phyloP scores from a whole-genome alignment of 2,329 filamentous ascomycete genomes.

The Calonectria henricotiae region DNA sequence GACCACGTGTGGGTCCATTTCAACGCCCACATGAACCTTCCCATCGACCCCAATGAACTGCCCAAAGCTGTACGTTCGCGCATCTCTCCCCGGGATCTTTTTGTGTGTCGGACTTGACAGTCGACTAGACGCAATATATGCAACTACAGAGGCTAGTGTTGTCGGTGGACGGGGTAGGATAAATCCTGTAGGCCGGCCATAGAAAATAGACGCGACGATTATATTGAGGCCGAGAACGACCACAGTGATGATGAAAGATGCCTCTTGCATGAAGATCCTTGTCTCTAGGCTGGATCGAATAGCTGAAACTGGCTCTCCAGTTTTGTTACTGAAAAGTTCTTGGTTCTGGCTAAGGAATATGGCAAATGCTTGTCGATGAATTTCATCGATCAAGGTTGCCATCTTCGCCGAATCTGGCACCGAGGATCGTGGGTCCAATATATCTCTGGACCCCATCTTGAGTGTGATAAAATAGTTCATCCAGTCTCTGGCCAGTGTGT shows the following conservation, averaged over 20 bases:
- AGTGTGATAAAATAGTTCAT: conserved; percentile 64
- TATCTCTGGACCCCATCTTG: conserved; percentile 46
- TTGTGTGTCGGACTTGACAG: conserved; percentile 39
- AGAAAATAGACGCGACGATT: conserved; percentile 62
- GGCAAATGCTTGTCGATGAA: conserved; percentile 52
- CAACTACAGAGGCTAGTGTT: conserved; percentile 65
- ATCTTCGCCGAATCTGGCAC: conserved; percentile 46
- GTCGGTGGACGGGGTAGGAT: conserved; percentile 70
- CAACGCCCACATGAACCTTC: conserved; percentile 67
- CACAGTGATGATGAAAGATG: conserved; percentile 65
- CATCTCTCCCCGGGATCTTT: neutral
- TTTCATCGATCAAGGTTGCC: conserved; percentile 35
- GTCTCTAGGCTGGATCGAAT: conserved; percentile 52
- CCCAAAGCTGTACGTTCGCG: conserved; percentile 65
- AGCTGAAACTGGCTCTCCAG: conserved; percentile 30
- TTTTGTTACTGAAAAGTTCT: conserved; percentile 55
- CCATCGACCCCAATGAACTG: conserved; percentile 67
- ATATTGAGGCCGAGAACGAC: conserved; percentile 63
- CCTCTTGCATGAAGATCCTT: conserved; percentile 66
- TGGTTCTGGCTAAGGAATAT: conserved; percentile 61
- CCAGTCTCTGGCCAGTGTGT: conserved; percentile 63
- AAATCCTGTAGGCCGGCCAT: conserved; percentile 59
- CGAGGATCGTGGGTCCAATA: conserved; percentile 55
- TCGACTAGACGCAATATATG: conserved; percentile 66
- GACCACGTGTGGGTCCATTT: conserved; percentile 64